These are phyloP conservation scores for Lipomyces chichibuensis DNA, from an alignment of 805 yeast genomes.

Conservation along the genomic window DNA sequence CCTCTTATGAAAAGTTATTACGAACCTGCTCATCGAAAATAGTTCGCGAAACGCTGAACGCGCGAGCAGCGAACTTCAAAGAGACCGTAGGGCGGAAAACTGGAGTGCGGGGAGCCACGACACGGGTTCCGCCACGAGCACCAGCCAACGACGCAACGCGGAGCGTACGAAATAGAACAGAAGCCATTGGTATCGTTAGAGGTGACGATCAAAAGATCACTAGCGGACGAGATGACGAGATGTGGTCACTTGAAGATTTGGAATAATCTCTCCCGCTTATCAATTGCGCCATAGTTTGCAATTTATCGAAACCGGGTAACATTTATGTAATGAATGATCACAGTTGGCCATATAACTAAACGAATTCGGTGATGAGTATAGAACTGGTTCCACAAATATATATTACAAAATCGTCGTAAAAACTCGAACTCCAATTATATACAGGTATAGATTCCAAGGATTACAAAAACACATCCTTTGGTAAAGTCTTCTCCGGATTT, in stretches of 20 bases:
- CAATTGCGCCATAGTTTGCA: not conserved
- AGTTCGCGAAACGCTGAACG: conserved; percentile 22
- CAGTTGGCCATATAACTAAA: too few relatives aligned
- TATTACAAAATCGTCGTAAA: not conserved
- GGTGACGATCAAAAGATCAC: not conserved
- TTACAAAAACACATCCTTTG: conserved; percentile 21
- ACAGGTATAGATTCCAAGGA: not conserved
- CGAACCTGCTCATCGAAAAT: conserved; percentile 22
- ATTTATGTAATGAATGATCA: too few relatives aligned
- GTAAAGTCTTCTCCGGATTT: conserved; percentile 4
- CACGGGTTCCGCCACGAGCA: conserved; percentile 5
- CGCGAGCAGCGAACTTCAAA: conserved; percentile 1
- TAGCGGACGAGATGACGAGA: too few relatives aligned
- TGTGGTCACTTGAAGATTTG: too few relatives aligned
- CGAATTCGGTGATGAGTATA: too few relatives aligned
- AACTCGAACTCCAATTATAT: not conserved
- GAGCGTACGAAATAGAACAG: conserved; percentile 10
- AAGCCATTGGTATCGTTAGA: conserved; percentile 11
- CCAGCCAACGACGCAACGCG: conserved; percentile 9
- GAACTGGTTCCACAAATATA: not conserved
- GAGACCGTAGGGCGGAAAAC: conserved; percentile 2
- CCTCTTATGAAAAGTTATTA: not conserved
- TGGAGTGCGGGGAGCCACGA: conserved; percentile 10
- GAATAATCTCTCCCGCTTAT: not conserved
- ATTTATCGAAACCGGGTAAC: not conserved